Base-by-base conservation (phyloP, 176 grass and related monocot genomes). In the Typha latifolia region DNA sequence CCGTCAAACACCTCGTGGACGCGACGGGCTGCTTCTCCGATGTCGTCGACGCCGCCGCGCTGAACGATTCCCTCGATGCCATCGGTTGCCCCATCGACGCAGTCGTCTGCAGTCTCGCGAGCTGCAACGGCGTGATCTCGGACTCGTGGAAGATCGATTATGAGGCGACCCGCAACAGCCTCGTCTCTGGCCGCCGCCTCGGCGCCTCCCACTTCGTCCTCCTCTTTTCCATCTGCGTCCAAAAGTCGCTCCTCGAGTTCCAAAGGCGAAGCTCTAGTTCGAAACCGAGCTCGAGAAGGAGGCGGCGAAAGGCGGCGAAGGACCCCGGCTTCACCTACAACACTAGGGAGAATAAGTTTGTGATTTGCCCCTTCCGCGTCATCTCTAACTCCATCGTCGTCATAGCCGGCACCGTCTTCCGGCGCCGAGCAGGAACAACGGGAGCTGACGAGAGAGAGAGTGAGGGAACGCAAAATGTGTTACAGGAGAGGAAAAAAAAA, bases 181-280 rank as follows among this genome's bases (percentile, higher is more conserved):
- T 97, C 26, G 67, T 77, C 47, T 77, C 83, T 49, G 78, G 84
- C 24, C 81, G 94, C 23, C 32, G 77, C 7, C 76, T 82, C 37
- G 89, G 86, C 4, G 89, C 83, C 20, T 49, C 81, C 3, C 89
- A 99, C 80, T 93, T 93, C 67, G 94, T 99, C 21, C 86, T 99
- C 21, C 86, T 99, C 48, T 99, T 85, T 13, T 81, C 94, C 62
- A 89, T 99, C 78, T 99, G 83, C 73, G 89, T 99, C 72, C 94
- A 99, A 66, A 99, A 87, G 75, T 89, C 89, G 32, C 86, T 99
- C 32, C 94, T 99, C 74, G 89, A 90, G 72, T 93, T 90, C 83
- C 89, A 97, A 81, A 81, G 69, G 89, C 94, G 62, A 99, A 99
- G 83, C 94, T 99, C 81, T 87, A 69, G 80, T 99, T 99, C 70